phyloP scores from a whole-genome alignment of 306 rosid genomes.

The Dalbergia cultrata region DNA sequence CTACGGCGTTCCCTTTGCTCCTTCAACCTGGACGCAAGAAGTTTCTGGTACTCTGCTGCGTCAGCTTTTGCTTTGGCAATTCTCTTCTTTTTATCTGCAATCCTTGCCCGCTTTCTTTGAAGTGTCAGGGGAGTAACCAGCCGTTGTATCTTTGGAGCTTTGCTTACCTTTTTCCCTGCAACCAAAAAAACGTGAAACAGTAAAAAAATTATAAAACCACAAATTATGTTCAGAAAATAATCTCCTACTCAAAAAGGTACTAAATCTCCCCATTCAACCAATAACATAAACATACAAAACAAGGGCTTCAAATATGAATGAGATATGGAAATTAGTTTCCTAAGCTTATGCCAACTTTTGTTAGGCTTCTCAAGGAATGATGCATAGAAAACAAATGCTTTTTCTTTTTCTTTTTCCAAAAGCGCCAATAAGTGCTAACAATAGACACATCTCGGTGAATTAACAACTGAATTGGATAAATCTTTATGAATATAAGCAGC shows the following conservation, averaged over 20 bases:
- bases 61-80: slow-evolving; percentile 56
- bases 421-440: background rate
- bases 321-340: background rate
- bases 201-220: background rate
- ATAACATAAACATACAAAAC: background rate
- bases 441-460: background rate
- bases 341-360: background rate
- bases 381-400: background rate
- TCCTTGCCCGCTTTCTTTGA: slow-evolving; percentile 55
- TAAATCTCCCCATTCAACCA: background rate
- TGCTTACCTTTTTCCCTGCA: slow-evolving; percentile 55
- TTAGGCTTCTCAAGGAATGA: background rate
- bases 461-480: background rate
- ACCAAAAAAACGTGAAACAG: background rate
- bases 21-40: slow-evolving; percentile 55
- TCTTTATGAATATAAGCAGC: background rate
- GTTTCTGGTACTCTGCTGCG: slow-evolving; percentile 56
- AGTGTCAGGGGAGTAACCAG: slow-evolving; percentile 53
- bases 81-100: slow-evolving; percentile 55
- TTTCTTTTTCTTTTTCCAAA: background rate
- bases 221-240: background rate
- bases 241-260: background rate
- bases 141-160: slow-evolving; percentile 55
- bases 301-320: background rate
- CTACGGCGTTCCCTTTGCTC: slow-evolving; percentile 55